These are phyloP conservation scores for Nakazawaea ishiwadae DNA, from an alignment of 805 yeast species.

Conservation along the genomic window DNA sequence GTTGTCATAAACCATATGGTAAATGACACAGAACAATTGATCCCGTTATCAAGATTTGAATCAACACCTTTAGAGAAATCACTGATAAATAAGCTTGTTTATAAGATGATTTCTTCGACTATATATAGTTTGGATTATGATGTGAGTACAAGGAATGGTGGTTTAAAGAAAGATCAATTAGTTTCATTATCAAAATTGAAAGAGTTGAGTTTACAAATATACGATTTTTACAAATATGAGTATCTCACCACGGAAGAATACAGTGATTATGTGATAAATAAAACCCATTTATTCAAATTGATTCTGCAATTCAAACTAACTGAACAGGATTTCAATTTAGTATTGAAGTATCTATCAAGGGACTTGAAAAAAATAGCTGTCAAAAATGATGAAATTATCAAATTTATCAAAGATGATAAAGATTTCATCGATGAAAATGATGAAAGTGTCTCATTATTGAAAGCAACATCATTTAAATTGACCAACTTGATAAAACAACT, in stretches of 20 bases:
- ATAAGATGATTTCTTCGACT: not conserved
- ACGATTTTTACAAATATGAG: constrained; percentile 6
- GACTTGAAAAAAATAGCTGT: constrained; percentile 3
- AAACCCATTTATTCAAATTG: constrained; percentile 1
- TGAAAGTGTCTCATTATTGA: not conserved
- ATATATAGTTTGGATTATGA: constrained; percentile 1
- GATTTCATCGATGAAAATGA: constrained; percentile 2
- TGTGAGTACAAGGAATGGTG: not conserved
- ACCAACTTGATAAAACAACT: not conserved
- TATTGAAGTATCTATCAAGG: constrained; percentile 5
- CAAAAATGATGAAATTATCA: constrained; percentile 2
- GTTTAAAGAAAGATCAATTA: not conserved
- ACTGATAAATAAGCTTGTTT: not conserved
- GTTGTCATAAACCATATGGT: constrained; percentile 10
- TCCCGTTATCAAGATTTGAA: constrained; percentile 1
- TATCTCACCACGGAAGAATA: constrained; percentile 4
- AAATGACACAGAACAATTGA: constrained; percentile 2
- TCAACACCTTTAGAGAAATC: constrained; percentile 1
- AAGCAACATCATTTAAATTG: constrained; percentile 1
- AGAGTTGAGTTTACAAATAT: not conserved
- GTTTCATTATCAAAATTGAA: not conserved
- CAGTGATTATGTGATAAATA: constrained; percentile 7
- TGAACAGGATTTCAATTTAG: constrained; percentile 3
- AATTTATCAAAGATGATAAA: constrained; percentile 1
- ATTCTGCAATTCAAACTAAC: not conserved